These are phyloP conservation scores for Fusarium abutilonis DNA, from an alignment of 2,329 filamentous ascomycete species.

Conservation along the genomic window DNA sequence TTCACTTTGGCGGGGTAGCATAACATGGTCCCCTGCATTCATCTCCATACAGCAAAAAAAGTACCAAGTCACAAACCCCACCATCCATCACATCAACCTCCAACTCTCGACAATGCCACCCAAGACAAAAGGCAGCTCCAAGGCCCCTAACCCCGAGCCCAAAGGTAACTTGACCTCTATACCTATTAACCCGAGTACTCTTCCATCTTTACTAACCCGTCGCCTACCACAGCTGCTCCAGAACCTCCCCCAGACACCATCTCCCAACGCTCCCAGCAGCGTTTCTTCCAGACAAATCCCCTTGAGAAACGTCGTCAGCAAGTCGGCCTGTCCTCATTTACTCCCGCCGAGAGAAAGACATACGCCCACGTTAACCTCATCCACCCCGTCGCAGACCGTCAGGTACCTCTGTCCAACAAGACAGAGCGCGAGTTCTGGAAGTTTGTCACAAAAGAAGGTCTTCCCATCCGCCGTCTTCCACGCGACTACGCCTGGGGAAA, in stretches of 20 bases:
- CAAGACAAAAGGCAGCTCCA: constrained; percentile 51
- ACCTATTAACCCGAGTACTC: neutral
- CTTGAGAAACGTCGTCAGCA: constrained; percentile 57
- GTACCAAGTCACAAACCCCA: constrained; percentile 40
- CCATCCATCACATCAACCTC: constrained; percentile 42
- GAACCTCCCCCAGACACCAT: constrained; percentile 57
- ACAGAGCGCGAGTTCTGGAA: constrained; percentile 68
- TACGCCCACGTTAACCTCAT: constrained; percentile 61
- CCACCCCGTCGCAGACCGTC: constrained; percentile 52
- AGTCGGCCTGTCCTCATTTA: constrained; percentile 57
- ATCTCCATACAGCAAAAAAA: constrained; percentile 34
- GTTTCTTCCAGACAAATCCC: constrained; percentile 62
- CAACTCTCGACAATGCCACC: constrained; percentile 49
- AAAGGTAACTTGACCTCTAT: constrained; percentile 23
- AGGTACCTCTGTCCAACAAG: constrained; percentile 55
- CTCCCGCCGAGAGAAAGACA: constrained; percentile 59
- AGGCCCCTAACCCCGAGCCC: constrained; percentile 41
- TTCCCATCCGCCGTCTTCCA: constrained; percentile 59
- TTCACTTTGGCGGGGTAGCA: constrained; percentile 44
- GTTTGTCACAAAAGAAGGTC: constrained; percentile 61
- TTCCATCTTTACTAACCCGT: constrained; percentile 10
- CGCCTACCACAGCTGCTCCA: constrained; percentile 38
- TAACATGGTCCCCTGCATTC: constrained; percentile 9
- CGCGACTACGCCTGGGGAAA: constrained; percentile 59
- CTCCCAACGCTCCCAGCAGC: constrained; percentile 58